Conservation (phyloP, 208 protist species). For the Zelonia costaricensis region DNA sequence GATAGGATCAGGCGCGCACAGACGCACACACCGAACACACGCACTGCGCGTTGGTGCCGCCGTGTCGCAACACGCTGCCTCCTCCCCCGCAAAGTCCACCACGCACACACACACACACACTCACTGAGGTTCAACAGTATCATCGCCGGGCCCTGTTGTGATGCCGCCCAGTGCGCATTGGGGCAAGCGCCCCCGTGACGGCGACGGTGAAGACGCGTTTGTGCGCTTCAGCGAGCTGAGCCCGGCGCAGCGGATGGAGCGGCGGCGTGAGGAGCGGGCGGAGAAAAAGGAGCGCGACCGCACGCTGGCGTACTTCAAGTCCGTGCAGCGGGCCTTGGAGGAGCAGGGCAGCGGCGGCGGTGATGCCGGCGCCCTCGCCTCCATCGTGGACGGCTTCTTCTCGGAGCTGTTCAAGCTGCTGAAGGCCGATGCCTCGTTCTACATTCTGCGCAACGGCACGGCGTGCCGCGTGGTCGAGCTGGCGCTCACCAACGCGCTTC, state of each 20-base stretch:
- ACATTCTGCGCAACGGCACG: slow-evolving; percentile 78
- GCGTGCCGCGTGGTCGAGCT: slow-evolving; percentile 87
- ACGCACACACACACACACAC: neutral
- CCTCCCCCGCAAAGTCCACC: too few relatives aligned
- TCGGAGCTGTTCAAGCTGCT: slow-evolving; percentile 86
- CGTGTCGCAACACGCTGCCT: too few relatives aligned
- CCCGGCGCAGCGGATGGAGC: slow-evolving; percentile 63
- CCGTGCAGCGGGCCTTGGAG: slow-evolving; percentile 70
- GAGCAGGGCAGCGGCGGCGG: slow-evolving; percentile 56
- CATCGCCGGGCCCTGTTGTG: too few relatives aligned
- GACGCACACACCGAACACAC: too few relatives aligned
- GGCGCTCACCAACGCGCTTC: slow-evolving; percentile 64
- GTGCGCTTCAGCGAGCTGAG: slow-evolving; percentile 81
- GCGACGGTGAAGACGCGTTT: slow-evolving; percentile 29
- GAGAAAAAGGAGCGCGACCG: slow-evolving; percentile 90
- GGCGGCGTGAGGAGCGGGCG: slow-evolving; percentile 68
- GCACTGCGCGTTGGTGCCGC: too few relatives aligned
- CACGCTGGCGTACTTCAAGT: slow-evolving; percentile 84
- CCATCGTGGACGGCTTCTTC: slow-evolving; percentile 89
- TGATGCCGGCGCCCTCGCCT: slow-evolving; percentile 51
- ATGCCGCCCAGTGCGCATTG: slow-evolving; percentile 34
- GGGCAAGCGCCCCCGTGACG: slow-evolving; percentile 56
- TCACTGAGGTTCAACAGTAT: too few relatives aligned
- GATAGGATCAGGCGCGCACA: too few relatives aligned
- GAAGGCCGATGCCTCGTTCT: slow-evolving; percentile 60